A percentile compares a stretch with the other conserved stretches of the same genome.
phyloP scores from a whole-genome alignment of 2,329 filamentous ascomycete species.

The Diplodia seriata region DNA sequence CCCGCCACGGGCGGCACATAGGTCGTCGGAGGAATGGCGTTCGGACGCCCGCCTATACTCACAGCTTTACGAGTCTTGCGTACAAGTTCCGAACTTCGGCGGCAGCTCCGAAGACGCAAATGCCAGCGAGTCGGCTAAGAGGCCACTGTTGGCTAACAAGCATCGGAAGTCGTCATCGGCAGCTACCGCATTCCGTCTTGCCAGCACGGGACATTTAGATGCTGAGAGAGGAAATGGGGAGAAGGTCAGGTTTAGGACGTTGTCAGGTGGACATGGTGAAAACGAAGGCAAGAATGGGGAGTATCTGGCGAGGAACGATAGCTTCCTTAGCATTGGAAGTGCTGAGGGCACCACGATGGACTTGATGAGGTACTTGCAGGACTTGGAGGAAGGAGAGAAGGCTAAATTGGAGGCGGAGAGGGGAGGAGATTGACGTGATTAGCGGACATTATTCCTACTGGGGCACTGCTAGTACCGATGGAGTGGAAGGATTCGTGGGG shows the following conservation, averaged over 20 bases:
- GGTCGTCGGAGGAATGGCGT: slow-evolving; percentile 29
- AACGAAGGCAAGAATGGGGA: slow-evolving; percentile 34
- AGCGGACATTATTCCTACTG: background rate
- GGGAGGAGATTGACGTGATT: background rate
- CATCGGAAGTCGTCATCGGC: background rate
- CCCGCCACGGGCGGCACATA: background rate
- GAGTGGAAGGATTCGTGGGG: too few relatives aligned
- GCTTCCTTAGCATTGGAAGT: slow-evolving; percentile 49
- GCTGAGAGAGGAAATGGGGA: background rate
- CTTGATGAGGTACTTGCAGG: slow-evolving; percentile 47
- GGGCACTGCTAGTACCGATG: background rate
- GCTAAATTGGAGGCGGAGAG: slow-evolving; percentile 39
- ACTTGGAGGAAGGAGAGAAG: slow-evolving; percentile 47
- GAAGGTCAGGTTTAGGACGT: background rate
- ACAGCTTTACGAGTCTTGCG: slow-evolving; percentile 46
- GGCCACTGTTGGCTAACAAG: background rate
- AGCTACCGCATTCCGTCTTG: background rate
- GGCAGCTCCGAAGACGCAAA: slow-evolving; percentile 21
- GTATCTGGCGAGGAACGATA: slow-evolving; percentile 40
- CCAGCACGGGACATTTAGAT: slow-evolving; percentile 15
- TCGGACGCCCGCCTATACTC: slow-evolving; percentile 43
- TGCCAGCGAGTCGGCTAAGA: background rate
- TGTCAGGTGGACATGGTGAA: background rate
- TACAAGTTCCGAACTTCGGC: slow-evolving; percentile 34
- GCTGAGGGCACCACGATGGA: slow-evolving; percentile 41